Base-by-base conservation (phyloP, 805 yeast genomes). In the Debaryomyces tyrocola region DNA sequence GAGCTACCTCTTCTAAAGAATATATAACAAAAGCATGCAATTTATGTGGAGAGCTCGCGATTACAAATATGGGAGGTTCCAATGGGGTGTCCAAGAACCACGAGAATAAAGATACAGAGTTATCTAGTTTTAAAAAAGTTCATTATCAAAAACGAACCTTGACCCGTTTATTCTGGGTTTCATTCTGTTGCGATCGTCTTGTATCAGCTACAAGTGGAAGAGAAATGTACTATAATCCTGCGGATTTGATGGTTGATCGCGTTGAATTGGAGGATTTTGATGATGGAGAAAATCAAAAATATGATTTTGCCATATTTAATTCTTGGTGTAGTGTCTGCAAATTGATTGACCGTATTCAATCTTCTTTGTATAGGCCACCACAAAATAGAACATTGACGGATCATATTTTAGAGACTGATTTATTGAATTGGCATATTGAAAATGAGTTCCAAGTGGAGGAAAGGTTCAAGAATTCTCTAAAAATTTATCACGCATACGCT, bases 111-210 rank as follows among this genome's bases (percentile, higher is more conserved):
- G 44, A 33, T 7, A 15, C 14, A 4, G 20, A 14, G 5, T 6
- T 11, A 17, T 7, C 37, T 12, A 27, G n/a, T 17, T 20, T 33
- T 20, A 12, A 31, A 37, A 18, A 12, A 15, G 38, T 28, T 24
- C 27, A 31, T 41, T 24, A 29, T 49, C 8, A 51, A 18, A 55
- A 50, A 20, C 47, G 58, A 4, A 47, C 59, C n/a, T 40, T 59
- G 15, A 44, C 59, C 3, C 44, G 69, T 24, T 41, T 64, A 11
- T 59, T 62, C 42, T 64, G 69, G 69, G 53, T 57, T 0, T 52
- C 62, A 1, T 62, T 54, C 39, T 62, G 67, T 38, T 52, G 60
- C 36, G 67, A 63, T 44, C 46, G 67, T n/a, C 48, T 61, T 17
- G 49, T 56, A 6, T 48, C 65, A 4, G 56, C 58, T 6, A 64